A percentile compares a stretch with the other conserved stretches of the same genome.
phyloP scores from a whole-genome alignment of 352 stramenopile species.

The Aphanomyces cochlioides region DNA sequence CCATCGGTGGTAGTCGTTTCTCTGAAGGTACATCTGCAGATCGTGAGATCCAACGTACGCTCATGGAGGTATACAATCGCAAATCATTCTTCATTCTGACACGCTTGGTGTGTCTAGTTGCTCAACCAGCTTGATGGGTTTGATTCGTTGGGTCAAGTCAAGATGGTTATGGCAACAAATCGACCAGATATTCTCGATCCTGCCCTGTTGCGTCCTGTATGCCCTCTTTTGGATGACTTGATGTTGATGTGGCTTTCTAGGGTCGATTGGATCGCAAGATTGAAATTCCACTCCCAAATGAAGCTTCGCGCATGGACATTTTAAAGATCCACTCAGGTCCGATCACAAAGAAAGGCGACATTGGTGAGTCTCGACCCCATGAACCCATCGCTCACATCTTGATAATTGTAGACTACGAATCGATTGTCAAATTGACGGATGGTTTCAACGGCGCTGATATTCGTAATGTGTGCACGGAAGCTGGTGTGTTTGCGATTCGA shows the following conservation, averaged over 20 bases:
- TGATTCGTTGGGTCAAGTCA: slow-evolving; percentile 96
- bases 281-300: slow-evolving; percentile 99
- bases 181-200: slow-evolving; percentile 99
- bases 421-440: slow-evolving; percentile 98
- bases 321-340: slow-evolving; percentile 98
- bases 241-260: slow-evolving; percentile 1
- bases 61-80: slow-evolving; percentile 89
- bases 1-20: slow-evolving; percentile 97
- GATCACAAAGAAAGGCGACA: slow-evolving; percentile 99
- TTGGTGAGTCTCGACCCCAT: slow-evolving; percentile 41
- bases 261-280: slow-evolving; percentile 99
- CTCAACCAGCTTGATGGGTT: slow-evolving; percentile 99
- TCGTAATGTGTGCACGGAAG: slow-evolving; percentile 97
- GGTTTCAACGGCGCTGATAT: slow-evolving; percentile 99
- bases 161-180: slow-evolving; percentile 99
- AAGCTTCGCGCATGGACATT: slow-evolving; percentile 98
- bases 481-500: slow-evolving; percentile 96
- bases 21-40: slow-evolving; percentile 95
- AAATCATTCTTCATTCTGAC: background rate
- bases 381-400: background rate
- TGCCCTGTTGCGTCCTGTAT: slow-evolving; percentile 91
- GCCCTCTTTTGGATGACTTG: background rate
- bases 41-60: slow-evolving; percentile 98
- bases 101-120: slow-evolving; percentile 42
- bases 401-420: slow-evolving; percentile 90